Base-by-base conservation (phyloP, 2,329 filamentous ascomycete genomes). In the Penicillium verrucosum region DNA sequence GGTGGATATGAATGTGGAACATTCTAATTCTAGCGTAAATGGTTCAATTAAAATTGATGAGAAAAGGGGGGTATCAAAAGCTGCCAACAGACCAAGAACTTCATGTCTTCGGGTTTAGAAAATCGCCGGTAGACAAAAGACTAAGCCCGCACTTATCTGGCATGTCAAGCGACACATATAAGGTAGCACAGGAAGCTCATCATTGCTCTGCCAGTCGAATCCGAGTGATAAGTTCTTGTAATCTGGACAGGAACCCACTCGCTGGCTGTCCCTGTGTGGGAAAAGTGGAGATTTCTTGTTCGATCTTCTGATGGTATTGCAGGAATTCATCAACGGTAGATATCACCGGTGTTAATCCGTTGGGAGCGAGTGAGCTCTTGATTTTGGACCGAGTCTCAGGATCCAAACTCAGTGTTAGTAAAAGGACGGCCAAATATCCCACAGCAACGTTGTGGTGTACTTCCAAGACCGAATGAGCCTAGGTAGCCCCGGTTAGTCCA, bases 391-490 rank as follows among this genome's bases (percentile, higher is more conserved):
- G 76, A 5, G 81, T 77, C 2, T 70, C 68, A 9, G 69, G 59
- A 51, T 83, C 78, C 29, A 94, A 78, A 64, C 86, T 92, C 25
- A 97, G 77, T 63, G 92, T 94, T 18, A 91, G 90, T 2, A 97
- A 80, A 6, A 96, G 79, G 14, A 97, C 87, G 0, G 91, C 87
- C 25, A 97, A 80, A 70, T 96, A 97, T 16, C 91, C 92, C 70
- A 93, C 86, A 1, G 89, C 87, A 29, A 97, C 91, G 64, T 92
- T 91, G 49, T 89, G 82, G 58, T 89, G 86, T 27, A 87, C 87
- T 69, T 92, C 90, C 67, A 90, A 75, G 56, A 83, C 75, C 6
- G 80, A 82, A 60, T 80, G 73, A 54, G 80, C 81, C 80, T 83
- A 36, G 53, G 16, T 14, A 32, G 12, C 50, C 49, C 44, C 58